Evolutionary conservation across 2,329 filamentous ascomycete species (phyloP).

Genomic region (Fusarium falciforme): DNA sequence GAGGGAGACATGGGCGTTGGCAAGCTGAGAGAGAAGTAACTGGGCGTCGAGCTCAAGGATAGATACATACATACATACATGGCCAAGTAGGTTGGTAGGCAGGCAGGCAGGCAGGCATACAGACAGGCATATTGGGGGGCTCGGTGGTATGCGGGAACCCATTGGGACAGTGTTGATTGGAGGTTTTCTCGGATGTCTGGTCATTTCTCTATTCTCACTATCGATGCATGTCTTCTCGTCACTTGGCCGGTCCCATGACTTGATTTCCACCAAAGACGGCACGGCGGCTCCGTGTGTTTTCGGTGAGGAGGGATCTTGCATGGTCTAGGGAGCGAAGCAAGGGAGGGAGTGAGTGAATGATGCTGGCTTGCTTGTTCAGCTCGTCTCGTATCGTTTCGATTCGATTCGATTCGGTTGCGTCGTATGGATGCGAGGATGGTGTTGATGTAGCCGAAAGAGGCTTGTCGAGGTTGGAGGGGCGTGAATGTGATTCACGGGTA

Average conservation of each 20-base stretch:
- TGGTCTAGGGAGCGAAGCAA: not conserved
- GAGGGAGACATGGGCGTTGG: constrained; percentile 25
- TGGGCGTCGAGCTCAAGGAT: constrained; percentile 8
- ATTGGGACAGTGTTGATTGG: not conserved
- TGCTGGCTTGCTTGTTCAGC: not conserved
- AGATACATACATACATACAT: not conserved
- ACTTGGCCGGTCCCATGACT: not conserved
- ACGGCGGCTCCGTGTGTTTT: not conserved
- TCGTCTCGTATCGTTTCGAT: not conserved
- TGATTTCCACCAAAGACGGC: not conserved
- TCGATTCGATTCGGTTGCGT: not conserved
- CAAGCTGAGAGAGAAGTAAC: constrained; percentile 1
- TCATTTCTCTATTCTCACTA: not conserved
- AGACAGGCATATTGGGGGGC: not conserved
- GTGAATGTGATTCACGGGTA: not conserved
- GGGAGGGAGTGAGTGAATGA: not conserved
- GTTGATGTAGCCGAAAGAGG: not conserved
- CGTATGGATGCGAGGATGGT: not conserved
- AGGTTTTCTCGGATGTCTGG: not conserved
- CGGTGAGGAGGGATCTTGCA: not conserved
- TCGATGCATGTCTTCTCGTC: not conserved
- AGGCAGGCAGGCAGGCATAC: not conserved
- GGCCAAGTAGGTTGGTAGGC: not conserved
- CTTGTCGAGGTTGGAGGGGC: not conserved
- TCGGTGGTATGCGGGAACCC: not conserved